Conservation (phyloP, 2,329 filamentous ascomycete species). For the Penicillium brevicompactum region DNA sequence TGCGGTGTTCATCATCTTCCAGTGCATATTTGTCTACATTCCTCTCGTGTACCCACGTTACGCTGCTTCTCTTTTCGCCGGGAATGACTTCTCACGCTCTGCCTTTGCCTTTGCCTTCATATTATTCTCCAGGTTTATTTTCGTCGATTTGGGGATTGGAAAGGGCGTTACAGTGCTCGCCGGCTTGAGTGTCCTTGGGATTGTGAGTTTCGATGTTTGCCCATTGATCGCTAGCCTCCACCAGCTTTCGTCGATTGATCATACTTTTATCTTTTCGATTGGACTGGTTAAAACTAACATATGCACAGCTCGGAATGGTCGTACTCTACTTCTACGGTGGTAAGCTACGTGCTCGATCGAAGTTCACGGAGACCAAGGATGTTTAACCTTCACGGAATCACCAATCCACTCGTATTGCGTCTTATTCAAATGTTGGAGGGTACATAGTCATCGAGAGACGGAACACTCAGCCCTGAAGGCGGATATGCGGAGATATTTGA, state of each 20-base stretch:
- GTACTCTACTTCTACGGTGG: background rate
- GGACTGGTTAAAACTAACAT: background rate
- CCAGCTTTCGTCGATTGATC: background rate
- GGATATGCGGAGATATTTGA: background rate
- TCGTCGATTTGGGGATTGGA: background rate
- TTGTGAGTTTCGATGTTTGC: background rate
- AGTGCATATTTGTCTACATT: background rate
- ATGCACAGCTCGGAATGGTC: background rate
- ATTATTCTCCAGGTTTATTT: background rate
- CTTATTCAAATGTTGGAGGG: too few relatives aligned
- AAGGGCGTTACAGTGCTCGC: background rate
- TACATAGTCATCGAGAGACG: too few relatives aligned
- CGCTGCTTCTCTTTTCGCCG: background rate
- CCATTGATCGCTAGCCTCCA: too few relatives aligned
- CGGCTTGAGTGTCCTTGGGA: background rate
- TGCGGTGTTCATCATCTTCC: background rate
- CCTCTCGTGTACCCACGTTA: background rate
- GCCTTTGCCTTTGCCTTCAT: background rate
- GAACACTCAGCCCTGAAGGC: too few relatives aligned
- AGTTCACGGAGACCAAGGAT: background rate
- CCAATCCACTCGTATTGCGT: background rate
- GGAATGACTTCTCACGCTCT: background rate
- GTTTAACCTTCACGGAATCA: slow-evolving; percentile 5
- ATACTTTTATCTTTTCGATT: too few relatives aligned
- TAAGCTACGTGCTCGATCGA: background rate